A percentile compares a stretch with the other conserved stretches of the same genome.
These are phyloP conservation scores for Pestalotiopsis sp. DNA, from an alignment of 2,329 filamentous ascomycete species.

Conservation along the genomic window DNA sequence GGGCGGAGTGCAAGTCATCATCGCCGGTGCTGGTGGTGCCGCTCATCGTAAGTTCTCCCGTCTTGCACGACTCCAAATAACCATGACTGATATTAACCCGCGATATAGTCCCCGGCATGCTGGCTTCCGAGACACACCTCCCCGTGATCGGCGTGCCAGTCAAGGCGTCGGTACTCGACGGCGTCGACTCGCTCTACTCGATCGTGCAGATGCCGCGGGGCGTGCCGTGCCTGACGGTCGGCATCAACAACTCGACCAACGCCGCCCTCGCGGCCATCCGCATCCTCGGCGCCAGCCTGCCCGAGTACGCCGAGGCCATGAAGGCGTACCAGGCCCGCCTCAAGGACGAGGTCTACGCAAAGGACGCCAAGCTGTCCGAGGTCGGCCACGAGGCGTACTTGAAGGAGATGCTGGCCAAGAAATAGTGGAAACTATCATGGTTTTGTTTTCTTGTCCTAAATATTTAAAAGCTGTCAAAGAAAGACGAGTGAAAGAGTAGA, in stretches of 20 bases:
- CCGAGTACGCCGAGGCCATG: slow-evolving; percentile 58
- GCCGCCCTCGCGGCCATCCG: slow-evolving; percentile 72
- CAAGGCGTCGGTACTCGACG: slow-evolving; percentile 72
- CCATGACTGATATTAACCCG: not conserved
- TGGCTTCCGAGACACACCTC: slow-evolving; percentile 68
- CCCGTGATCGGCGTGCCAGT: slow-evolving; percentile 80
- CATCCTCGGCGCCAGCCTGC: slow-evolving; percentile 62
- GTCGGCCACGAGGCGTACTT: slow-evolving; percentile 60
- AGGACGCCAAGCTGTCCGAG: slow-evolving; percentile 59
- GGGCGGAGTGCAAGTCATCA: slow-evolving; percentile 72
- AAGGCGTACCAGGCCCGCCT: slow-evolving; percentile 63
- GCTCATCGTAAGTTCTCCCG: slow-evolving; percentile 48
- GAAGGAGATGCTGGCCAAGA: slow-evolving; percentile 29
- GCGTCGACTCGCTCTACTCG: slow-evolving; percentile 69
- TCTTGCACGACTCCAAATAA: not conserved
- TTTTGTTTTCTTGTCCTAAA: not conserved
- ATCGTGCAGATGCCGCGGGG: slow-evolving; percentile 80
- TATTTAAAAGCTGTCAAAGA: too few relatives aligned
- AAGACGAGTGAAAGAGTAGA: too few relatives aligned
- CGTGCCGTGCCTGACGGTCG: slow-evolving; percentile 74
- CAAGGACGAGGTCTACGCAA: slow-evolving; percentile 63
- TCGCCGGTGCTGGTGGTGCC: slow-evolving; percentile 75
- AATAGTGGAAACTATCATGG: slow-evolving; percentile 18
- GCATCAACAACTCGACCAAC: slow-evolving; percentile 80
- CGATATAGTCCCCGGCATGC: slow-evolving; percentile 66